Conservation (phyloP, 805 yeast genomes). For the Barnettozyma vustinii region DNA sequence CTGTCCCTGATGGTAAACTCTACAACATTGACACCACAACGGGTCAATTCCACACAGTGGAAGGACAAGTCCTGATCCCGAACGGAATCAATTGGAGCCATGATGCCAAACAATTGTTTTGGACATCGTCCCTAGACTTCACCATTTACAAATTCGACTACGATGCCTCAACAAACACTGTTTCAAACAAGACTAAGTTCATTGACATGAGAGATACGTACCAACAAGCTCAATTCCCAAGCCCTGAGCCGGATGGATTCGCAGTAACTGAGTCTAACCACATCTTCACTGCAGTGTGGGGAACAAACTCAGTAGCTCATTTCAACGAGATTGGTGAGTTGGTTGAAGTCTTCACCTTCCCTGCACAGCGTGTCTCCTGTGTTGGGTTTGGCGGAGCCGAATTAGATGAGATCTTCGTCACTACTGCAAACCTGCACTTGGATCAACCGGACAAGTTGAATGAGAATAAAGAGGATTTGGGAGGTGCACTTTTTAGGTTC, state of each 20-base stretch:
- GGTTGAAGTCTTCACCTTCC: constrained; percentile 47
- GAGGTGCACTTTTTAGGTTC: constrained; percentile 54
- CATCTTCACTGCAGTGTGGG: constrained; percentile 65
- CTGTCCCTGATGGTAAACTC: constrained; percentile 46
- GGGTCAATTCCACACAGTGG: constrained; percentile 26
- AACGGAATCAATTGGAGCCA: constrained; percentile 65
- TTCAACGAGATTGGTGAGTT: constrained; percentile 44
- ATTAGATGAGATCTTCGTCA: constrained; percentile 55
- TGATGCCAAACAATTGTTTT: constrained; percentile 37
- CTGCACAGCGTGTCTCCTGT: constrained; percentile 58
- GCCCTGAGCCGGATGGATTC: constrained; percentile 80
- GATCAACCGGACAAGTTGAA: constrained; percentile 32
- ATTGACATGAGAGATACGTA: constrained; percentile 30
- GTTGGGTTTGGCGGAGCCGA: constrained; percentile 41
- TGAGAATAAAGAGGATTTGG: constrained; percentile 41
- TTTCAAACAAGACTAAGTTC: constrained; percentile 34
- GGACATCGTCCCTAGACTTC: constrained; percentile 47
- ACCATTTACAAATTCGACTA: constrained; percentile 45
- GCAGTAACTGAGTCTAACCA: constrained; percentile 46
- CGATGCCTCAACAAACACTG: constrained; percentile 31
- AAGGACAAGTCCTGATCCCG: constrained; percentile 41
- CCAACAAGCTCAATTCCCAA: constrained; percentile 20
- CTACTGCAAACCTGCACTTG: constrained; percentile 53
- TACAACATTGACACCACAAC: constrained; percentile 35
- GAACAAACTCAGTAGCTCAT: constrained; percentile 51